Conservation (phyloP, 1,284 basidiomycete genomes). For the Rhodotorula sp. region DNA sequence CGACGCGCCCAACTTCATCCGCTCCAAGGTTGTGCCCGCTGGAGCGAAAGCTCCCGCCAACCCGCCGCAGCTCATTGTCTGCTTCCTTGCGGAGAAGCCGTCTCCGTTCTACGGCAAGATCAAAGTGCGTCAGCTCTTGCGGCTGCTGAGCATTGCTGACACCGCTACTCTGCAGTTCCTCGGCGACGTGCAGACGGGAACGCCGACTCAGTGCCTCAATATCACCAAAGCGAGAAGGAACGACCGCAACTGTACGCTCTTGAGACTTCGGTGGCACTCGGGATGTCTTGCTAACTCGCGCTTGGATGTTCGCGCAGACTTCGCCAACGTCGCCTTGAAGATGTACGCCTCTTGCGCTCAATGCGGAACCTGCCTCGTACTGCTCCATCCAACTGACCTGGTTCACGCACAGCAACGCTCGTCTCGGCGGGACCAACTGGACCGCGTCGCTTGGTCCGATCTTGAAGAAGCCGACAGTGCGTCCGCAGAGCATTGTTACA, state of each 20-base stretch:
- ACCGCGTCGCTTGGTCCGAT: no score
- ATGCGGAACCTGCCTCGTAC: no score
- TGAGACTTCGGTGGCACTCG: no score
- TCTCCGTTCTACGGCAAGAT: constrained; percentile 21
- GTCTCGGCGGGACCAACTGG: no score
- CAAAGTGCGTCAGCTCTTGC: not conserved
- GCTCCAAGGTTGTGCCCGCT: not conserved
- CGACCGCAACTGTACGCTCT: not conserved
- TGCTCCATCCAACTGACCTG: no score
- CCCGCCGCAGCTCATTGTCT: constrained; percentile 24
- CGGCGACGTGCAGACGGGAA: constrained; percentile 23
- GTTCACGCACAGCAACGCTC: no score
- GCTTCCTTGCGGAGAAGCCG: constrained; percentile 24
- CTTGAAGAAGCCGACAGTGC: constrained; percentile 46
- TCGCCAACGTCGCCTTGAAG: no score
- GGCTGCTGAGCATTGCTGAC: no score
- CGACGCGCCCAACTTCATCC: constrained; percentile 1
- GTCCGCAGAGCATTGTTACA: not conserved
- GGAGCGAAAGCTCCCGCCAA: no score
- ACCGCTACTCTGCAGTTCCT: constrained; percentile 5
- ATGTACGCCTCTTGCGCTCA: no score
- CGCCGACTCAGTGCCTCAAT: constrained; percentile 27
- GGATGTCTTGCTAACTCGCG: no score
- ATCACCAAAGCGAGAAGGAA: constrained; percentile 14
- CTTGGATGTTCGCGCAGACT: no score